Evolutionary conservation across 768 basidiomycete species (phyloP).

Genomic region (Strobilomyces confusus): DNA sequence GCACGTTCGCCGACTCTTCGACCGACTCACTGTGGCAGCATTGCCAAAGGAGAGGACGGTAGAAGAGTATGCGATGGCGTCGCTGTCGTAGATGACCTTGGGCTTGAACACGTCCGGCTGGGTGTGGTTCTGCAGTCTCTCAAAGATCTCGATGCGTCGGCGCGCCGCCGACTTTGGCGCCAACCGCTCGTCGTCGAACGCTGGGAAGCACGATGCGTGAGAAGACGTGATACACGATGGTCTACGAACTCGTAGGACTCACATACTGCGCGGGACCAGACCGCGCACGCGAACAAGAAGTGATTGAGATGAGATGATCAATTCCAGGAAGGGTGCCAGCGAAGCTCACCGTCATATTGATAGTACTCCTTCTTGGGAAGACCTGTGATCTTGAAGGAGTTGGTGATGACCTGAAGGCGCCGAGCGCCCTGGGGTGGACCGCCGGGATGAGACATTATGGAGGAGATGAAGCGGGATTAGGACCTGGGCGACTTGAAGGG

Average conservation of each 20-base stretch:
- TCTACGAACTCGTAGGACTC: constrained; percentile 9
- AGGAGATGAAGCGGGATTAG: not conserved
- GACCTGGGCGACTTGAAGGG: not conserved
- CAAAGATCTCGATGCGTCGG: constrained; percentile 29
- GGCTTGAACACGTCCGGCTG: constrained; percentile 38
- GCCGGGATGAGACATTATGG: constrained; percentile 21
- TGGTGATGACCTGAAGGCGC: constrained; percentile 29
- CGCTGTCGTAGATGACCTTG: constrained; percentile 45
- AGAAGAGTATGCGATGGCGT: constrained; percentile 39
- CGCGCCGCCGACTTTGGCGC: constrained; percentile 1
- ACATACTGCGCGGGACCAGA: constrained; percentile 21
- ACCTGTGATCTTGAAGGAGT: constrained; percentile 29
- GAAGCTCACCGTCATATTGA: constrained; percentile 33
- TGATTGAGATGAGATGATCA: constrained; percentile 4
- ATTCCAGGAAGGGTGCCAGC: not conserved
- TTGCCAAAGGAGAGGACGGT: constrained; percentile 30
- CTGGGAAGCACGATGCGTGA: constrained; percentile 9
- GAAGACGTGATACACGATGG: not conserved
- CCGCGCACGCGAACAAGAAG: constrained; percentile 3
- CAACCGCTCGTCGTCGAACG: constrained; percentile 14
- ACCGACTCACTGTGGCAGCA: constrained; percentile 25
- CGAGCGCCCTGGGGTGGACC: constrained; percentile 14
- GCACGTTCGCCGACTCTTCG: not conserved
- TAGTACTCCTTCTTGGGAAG: constrained; percentile 26
- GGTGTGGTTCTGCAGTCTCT: constrained; percentile 36